phyloP scores from a whole-genome alignment of 352 stramenopile species.

The Phytophthora sansomeana region DNA sequence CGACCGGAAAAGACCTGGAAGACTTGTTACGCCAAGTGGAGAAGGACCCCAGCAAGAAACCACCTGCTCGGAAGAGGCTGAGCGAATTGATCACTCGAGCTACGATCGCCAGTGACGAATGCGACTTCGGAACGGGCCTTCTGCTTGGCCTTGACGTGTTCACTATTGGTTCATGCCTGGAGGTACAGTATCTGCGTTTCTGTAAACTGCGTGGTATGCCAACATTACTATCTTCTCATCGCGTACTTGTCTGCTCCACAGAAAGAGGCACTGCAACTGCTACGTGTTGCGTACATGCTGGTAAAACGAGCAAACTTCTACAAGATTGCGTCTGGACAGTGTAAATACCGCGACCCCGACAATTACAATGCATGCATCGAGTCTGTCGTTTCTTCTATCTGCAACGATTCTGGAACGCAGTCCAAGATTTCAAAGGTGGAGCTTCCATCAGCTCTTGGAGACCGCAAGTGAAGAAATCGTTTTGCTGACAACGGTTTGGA shows the following conservation, averaged over 20 bases:
- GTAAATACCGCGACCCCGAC: slow-evolving; percentile 35
- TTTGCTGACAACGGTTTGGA: background rate
- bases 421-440: slow-evolving; percentile 18
- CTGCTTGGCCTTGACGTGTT: slow-evolving; percentile 73
- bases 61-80: slow-evolving; percentile 40
- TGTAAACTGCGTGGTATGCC: background rate
- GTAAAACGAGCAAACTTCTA: slow-evolving; percentile 54
- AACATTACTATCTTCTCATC: background rate
- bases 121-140: slow-evolving; percentile 72
- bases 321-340: slow-evolving; percentile 47
- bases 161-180: slow-evolving; percentile 42
- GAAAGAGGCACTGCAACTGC: slow-evolving; percentile 57
- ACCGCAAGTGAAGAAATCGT: slow-evolving; percentile 1
- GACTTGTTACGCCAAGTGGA: slow-evolving; percentile 41
- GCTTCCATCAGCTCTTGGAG: slow-evolving; percentile 9
- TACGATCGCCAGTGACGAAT: slow-evolving; percentile 76
- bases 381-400: slow-evolving; percentile 10
- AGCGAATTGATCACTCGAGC: slow-evolving; percentile 68
- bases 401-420: background rate
- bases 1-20: slow-evolving; percentile 40
- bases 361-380: slow-evolving; percentile 10
- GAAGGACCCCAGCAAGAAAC: slow-evolving; percentile 26
- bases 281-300: slow-evolving; percentile 62
- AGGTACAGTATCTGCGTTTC: slow-evolving; percentile 36
- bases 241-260: slow-evolving; percentile 27